These are phyloP conservation scores for Fibroporia radiculosa DNA, from an alignment of 768 basidiomycete species.

Conservation along the genomic window DNA sequence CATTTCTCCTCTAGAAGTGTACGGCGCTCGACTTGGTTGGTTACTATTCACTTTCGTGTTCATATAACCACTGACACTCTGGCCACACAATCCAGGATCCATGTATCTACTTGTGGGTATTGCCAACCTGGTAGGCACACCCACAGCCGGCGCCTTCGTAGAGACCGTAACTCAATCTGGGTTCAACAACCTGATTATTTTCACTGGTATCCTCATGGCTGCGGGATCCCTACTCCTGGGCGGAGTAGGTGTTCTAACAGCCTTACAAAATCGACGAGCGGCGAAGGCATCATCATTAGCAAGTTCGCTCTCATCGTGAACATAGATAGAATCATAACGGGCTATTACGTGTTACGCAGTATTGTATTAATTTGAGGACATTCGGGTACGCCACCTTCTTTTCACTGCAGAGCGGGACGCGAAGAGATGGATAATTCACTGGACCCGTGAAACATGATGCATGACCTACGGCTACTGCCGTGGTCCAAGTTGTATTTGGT, in stretches of 20 bases:
- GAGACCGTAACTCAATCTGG: slow-evolving; percentile 15
- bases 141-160: slow-evolving; percentile 26
- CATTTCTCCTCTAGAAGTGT: slow-evolving; percentile 22
- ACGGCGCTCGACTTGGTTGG: slow-evolving; percentile 25
- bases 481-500: too few species aligned
- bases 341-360: too few species aligned
- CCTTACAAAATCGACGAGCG: neutral
- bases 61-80: neutral
- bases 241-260: neutral
- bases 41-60: neutral
- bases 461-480: too few species aligned
- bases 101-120: slow-evolving; percentile 23
- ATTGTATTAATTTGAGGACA: too few species aligned
- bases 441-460: too few species aligned
- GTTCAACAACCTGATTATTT: slow-evolving; percentile 23
- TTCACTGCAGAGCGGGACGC: too few species aligned
- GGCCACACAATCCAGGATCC: slow-evolving; percentile 13
- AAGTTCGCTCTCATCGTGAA: too few species aligned
- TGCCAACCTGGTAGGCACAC: slow-evolving; percentile 25
- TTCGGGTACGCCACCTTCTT: too few species aligned
- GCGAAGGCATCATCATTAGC: too few species aligned
- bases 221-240: slow-evolving; percentile 11
- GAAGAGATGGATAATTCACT: too few species aligned
- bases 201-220: slow-evolving; percentile 21
- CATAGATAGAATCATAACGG: too few species aligned